Base-by-base conservation (phyloP, 2,329 filamentous ascomycete genomes). In the Colletotrichum karsti region DNA sequence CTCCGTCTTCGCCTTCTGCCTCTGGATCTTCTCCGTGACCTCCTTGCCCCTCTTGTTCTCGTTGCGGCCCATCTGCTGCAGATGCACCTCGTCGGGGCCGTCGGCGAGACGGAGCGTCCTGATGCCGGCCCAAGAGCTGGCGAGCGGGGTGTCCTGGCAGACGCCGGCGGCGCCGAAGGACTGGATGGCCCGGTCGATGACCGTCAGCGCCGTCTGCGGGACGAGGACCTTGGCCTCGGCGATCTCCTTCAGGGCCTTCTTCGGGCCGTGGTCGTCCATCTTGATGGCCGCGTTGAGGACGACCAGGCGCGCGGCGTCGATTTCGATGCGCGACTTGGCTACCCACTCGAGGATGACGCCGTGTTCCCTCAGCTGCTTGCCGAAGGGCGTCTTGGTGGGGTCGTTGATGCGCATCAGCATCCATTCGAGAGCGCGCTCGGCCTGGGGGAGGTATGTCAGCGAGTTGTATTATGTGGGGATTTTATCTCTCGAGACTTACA, bases 341-440 rank as follows among this genome's bases (percentile, higher is more conserved):
- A 98, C 93, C 88, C 96, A 97, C 78, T 98, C 94, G 42, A 98
- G 89, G 81, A 98, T 95, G 39, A 98, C 93, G 74, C 95, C 96
- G 82, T 99, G 96, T 78, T 97, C 90, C 76, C 89, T 88, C 44
- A 99, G 88, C 64, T 91, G 87, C 83, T 97, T 93, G 77, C 94
- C 94, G 77, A 99, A 99, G 0, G 96, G 92, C 75, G 91, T 94
- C 87, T 98, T 98, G 74, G 83, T 86, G 56, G 93, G 90, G 82
- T 99, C 95, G 82, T 98, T 98, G 83, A 97, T 91, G 70, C 96
- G 92, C 75, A 94, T 93, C 66, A 99, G 88, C 89, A 98, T 92
- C 92, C 93, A 97, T 77, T 98, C 95, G 24, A 99, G 88, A 1
- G 95, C 96, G 72, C 91, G 90, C 82, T 99, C 96, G 18, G 96